These are phyloP conservation scores for Arabidopsis lyrata DNA, from an alignment of 441 rosid species.

Conservation along the genomic window DNA sequence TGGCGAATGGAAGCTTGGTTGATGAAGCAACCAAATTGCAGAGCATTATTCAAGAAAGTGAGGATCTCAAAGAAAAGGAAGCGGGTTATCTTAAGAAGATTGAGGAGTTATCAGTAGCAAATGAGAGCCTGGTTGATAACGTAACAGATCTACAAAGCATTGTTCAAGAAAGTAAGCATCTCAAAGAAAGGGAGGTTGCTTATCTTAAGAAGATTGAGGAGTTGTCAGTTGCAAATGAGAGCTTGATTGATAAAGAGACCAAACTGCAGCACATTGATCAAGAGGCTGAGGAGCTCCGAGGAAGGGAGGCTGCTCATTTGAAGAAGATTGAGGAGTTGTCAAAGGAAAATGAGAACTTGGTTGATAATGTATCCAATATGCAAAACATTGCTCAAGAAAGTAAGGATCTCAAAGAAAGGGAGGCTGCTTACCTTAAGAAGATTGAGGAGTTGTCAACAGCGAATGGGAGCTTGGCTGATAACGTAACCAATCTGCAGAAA, in stretches of 20 bases:
- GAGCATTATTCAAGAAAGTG: constrained; percentile 60
- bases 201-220: constrained; percentile 70
- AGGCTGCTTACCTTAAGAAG: constrained; percentile 59
- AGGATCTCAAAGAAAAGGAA: constrained; percentile 68
- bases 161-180: constrained; percentile 67
- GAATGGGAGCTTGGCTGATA: constrained; percentile 53
- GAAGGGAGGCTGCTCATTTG: constrained; percentile 33
- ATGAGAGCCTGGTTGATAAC: constrained; percentile 64
- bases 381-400: constrained; percentile 66
- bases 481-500: constrained; percentile 70
- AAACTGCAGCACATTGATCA: constrained; percentile 20
- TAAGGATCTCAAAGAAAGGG: constrained; percentile 64
- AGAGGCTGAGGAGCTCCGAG: constrained; percentile 38
- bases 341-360: constrained; percentile 60
- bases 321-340: constrained; percentile 42
- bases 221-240: constrained; percentile 69
- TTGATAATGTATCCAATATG: constrained; percentile 73
- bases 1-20: constrained; percentile 61
- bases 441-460: constrained; percentile 66
- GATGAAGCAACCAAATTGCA: constrained; percentile 78
- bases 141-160: constrained; percentile 68
- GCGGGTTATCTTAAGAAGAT: constrained; percentile 59
- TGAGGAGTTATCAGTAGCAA: constrained; percentile 68
- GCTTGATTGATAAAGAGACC: constrained; percentile 47
- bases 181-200: constrained; percentile 59